A percentile compares a stretch with the other conserved stretches of the same genome.
phyloP scores from a whole-genome alignment of 768 basidiomycete genomes.

The Mycena alexandri region DNA sequence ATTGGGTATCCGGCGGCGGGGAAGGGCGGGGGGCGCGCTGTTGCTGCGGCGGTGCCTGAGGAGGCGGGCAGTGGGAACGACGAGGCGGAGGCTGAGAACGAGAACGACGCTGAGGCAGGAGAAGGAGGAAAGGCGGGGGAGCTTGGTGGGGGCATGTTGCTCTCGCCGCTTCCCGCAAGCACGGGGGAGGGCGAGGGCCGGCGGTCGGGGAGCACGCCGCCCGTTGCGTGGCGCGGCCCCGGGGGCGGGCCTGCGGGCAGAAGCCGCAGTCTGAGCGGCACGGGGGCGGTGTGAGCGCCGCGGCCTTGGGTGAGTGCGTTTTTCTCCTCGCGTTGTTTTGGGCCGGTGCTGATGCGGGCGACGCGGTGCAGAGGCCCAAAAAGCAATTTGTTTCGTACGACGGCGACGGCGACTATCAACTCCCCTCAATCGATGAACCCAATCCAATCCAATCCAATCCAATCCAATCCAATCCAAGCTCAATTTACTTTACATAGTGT shows the following conservation, averaged over 20 bases:
- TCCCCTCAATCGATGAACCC: too few species aligned
- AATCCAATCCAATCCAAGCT: too few species aligned
- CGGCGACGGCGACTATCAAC: too few species aligned
- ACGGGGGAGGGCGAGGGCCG: neutral
- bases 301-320: neutral
- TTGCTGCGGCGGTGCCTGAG: neutral
- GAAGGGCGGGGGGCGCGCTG: slow-evolving; percentile 8
- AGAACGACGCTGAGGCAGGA: neutral
- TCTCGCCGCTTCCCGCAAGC: neutral
- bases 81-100: neutral
- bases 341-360: neutral
- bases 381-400: neutral
- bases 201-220: slow-evolving; percentile 31
- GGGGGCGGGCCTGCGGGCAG: slow-evolving; percentile 15
- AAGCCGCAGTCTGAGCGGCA: slow-evolving; percentile 26
- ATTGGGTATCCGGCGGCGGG: slow-evolving; percentile 17
- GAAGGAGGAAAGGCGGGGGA: neutral
- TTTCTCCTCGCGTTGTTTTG: neutral
- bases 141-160: slow-evolving; percentile 1
- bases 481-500: slow-evolving; percentile 2
- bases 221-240: slow-evolving; percentile 26
- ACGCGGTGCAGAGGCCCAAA: neutral
- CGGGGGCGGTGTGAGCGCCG: slow-evolving; percentile 13
- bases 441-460: too few species aligned
- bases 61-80: neutral